Conservation (phyloP, 1,284 basidiomycete genomes). For the Melampsora americana region DNA sequence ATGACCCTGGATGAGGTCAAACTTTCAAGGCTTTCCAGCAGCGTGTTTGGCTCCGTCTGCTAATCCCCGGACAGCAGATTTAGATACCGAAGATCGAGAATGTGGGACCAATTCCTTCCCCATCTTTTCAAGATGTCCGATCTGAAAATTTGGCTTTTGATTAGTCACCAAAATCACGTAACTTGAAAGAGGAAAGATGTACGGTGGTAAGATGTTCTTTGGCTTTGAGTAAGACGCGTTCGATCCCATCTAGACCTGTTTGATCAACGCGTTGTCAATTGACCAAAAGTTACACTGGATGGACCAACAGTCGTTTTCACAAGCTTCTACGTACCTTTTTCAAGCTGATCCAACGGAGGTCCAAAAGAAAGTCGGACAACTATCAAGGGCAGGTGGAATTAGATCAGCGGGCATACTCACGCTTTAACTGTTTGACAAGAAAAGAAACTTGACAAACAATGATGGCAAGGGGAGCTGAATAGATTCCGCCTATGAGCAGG, state of each 20-base stretch:
- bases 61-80: constrained; percentile 16
- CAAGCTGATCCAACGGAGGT: constrained; percentile 74
- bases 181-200: neutral
- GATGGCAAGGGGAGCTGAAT: constrained; percentile 85
- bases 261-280: constrained; percentile 41
- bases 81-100: neutral
- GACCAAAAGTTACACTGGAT: neutral
- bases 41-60: constrained; percentile 11
- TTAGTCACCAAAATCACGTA: too few relatives aligned
- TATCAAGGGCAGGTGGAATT: constrained; percentile 37
- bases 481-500: constrained; percentile 71
- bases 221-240: constrained; percentile 69
- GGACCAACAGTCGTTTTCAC: neutral
- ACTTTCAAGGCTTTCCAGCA: too few relatives aligned
- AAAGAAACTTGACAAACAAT: constrained; percentile 64
- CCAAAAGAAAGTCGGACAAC: constrained; percentile 64
- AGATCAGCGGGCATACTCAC: neutral
- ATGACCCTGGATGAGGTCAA: too few relatives aligned
- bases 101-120: constrained; percentile 27
- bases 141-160: neutral
- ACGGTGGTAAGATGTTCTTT: constrained; percentile 57
- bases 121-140: constrained; percentile 28
- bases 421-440: constrained; percentile 49
- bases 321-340: constrained; percentile 62
- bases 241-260: constrained; percentile 76